Evolutionary conservation across 1,284 basidiomycete genomes (phyloP), one percentile per base, ranked within the genome.

Genomic region (Dichomitus squalens): DNA sequence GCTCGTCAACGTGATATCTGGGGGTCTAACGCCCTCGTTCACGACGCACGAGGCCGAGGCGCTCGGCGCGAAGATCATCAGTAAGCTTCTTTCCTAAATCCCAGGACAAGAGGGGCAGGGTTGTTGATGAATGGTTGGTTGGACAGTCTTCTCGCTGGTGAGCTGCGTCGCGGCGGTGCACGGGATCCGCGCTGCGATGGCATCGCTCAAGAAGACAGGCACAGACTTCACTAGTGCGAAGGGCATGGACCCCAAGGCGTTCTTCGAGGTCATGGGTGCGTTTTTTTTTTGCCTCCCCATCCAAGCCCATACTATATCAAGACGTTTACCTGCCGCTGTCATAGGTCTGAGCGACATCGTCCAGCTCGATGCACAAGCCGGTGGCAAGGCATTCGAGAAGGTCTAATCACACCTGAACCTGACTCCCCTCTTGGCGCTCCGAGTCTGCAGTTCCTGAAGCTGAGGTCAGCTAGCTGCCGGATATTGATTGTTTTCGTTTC

Each of bases 1-100:
- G 54, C 84, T 91, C 35, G 85, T 90, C 46, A 91, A 91, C 66
- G 86, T 90, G 35, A 89, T 91, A 59, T 88, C 87, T 6, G 88
- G 88, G 36, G 89, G 88, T 35, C 75, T 89, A 34, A 90, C 88
- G 0, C 89, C 89, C 4, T 85, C 85, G 12, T 88, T 90, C 68
- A 89, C 87, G 2, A 81, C 77, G 57, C 71, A 80, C 53, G 84
- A 90, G 69, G 88, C 88, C 0, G 87, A 90, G 69, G 73, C 74
- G 25, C 79, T 83, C 68, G 88, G 88, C 18, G 88, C 87, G 27
- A 90, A 90, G 69, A 85, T 90, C 53, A 90, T 89, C 70, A 89
- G 87, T 89, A 58, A 68, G 84, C 75, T 5, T 14, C 16, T 40
- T 44, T 38, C 33, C 46, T n/a, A 25, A 27, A 33, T 53, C 38